Conservation (phyloP, 2,329 filamentous ascomycete species). For the Phialocephala sp. region DNA sequence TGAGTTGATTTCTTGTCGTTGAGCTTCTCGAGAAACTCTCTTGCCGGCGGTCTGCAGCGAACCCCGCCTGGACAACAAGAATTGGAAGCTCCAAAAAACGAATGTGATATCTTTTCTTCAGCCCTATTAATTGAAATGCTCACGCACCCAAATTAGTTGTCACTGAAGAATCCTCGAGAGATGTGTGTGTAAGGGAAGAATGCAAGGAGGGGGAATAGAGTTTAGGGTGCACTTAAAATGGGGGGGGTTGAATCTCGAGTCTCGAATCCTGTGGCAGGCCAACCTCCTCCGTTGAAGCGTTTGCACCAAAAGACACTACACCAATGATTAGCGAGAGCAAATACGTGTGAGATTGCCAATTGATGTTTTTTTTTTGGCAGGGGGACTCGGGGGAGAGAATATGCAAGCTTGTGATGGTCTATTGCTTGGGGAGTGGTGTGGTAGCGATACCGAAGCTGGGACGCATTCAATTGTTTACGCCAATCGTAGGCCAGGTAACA, state of each 20-base stretch:
- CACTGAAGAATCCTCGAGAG: constrained; percentile 2
- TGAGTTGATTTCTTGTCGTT: constrained; percentile 15
- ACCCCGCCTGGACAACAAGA: constrained; percentile 1
- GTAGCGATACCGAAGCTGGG: not conserved
- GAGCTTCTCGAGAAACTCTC: constrained; percentile 8
- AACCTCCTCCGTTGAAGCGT: constrained; percentile 5
- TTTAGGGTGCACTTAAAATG: constrained; percentile 10
- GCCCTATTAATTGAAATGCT: not conserved
- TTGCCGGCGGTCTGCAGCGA: constrained; percentile 4
- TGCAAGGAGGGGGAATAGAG: not conserved
- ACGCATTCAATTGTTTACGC: not conserved
- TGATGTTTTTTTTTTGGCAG: constrained; percentile 3
- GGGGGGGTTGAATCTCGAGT: not conserved
- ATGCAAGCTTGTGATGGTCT: constrained; percentile 7
- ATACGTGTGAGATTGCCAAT: constrained; percentile 6
- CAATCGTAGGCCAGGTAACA: constrained; percentile 3
- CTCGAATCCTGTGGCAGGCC: not conserved
- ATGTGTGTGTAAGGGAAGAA: not conserved
- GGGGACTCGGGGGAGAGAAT: not conserved
- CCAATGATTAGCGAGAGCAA: not conserved
- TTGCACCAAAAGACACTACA: not conserved
- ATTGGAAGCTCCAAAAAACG: not conserved
- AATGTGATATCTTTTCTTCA: not conserved
- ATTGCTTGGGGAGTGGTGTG: not conserved
- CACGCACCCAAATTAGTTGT: not conserved